phyloP scores from a whole-genome alignment of 2,329 filamentous ascomycete species.

The Cladophialophora bantiana region DNA sequence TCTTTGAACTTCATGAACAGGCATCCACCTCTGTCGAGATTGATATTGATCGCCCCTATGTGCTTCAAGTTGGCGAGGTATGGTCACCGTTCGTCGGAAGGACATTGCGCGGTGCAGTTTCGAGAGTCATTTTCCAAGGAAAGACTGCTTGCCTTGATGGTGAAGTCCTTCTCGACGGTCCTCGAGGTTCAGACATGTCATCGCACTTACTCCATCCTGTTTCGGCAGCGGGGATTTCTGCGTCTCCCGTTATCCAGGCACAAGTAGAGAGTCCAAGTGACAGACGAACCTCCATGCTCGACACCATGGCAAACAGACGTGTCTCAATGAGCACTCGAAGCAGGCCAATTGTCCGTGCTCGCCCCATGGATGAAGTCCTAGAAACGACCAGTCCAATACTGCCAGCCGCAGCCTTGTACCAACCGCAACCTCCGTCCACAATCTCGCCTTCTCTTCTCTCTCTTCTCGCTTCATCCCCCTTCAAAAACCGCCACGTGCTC shows the following conservation, averaged over 20 bases:
- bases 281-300: constrained; percentile 35
- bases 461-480: constrained; percentile 78
- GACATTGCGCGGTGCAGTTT: constrained; percentile 71
- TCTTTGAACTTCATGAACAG: constrained; percentile 84
- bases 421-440: constrained; percentile 62
- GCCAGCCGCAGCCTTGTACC: constrained; percentile 39
- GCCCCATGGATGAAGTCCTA: constrained; percentile 40
- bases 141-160: constrained; percentile 79
- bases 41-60: constrained; percentile 75
- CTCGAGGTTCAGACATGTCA: constrained; percentile 77
- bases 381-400: constrained; percentile 39
- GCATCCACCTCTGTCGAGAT: constrained; percentile 75
- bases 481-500: constrained; percentile 88
- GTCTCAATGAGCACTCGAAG: constrained; percentile 37
- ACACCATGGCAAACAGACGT: constrained; percentile 29
- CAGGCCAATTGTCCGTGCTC: constrained; percentile 33
- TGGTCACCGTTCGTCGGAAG: constrained; percentile 79
- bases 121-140: constrained; percentile 77
- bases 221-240: constrained; percentile 62
- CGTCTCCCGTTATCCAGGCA: constrained; percentile 49
- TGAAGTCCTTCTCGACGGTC: constrained; percentile 62
- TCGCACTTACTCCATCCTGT: constrained; percentile 61
- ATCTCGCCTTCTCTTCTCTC: constrained; percentile 67
- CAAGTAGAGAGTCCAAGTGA: constrained; percentile 49
- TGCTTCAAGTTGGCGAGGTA: constrained; percentile 57